These are phyloP conservation scores for Aureobasidium sp. DNA, from an alignment of 2,329 filamentous ascomycete genomes.

Conservation along the genomic window DNA sequence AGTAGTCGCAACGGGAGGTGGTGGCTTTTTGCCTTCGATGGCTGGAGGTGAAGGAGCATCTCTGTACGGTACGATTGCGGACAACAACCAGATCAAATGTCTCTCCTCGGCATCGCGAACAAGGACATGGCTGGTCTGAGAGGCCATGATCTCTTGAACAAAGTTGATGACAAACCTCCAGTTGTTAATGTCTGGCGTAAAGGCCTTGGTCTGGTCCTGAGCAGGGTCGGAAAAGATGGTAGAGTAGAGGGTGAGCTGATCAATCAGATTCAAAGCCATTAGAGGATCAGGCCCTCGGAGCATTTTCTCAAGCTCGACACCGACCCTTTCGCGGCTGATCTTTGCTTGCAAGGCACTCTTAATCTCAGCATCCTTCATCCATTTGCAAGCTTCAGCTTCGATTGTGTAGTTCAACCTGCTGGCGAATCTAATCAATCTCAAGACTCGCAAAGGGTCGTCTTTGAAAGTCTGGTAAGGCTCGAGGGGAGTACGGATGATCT, in stretches of 20 bases:
- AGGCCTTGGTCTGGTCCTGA: conserved; percentile 38
- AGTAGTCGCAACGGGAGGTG: conserved; percentile 53
- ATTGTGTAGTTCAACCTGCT: conserved; percentile 76
- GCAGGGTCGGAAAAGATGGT: conserved; percentile 67
- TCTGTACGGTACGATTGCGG: conserved; percentile 67
- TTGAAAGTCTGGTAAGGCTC: conserved; percentile 88
- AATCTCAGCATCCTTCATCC: conserved; percentile 75
- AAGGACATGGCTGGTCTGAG: conserved; percentile 33
- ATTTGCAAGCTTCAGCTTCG: conserved; percentile 57
- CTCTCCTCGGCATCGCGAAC: conserved; percentile 56
- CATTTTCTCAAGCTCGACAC: conserved; percentile 86
- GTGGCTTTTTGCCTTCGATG: conserved; percentile 42
- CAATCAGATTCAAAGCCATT: conserved; percentile 56
- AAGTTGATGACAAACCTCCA: conserved; percentile 61
- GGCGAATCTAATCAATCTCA: conserved; percentile 84
- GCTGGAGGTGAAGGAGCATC: conserved; percentile 38
- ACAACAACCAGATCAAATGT: conserved; percentile 72
- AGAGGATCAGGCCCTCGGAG: conserved; percentile 63
- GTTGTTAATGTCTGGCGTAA: conserved; percentile 49
- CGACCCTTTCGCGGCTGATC: conserved; percentile 86
- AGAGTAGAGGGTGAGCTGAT: conserved; percentile 60
- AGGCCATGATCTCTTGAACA: conserved; percentile 45
- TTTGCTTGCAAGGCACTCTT: conserved; percentile 72
- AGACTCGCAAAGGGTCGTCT: conserved; percentile 82
- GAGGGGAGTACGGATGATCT: conserved; percentile 75